Evolutionary conservation across 257 asterid genomes (phyloP).

Genomic region (Mentha longifolia): DNA sequence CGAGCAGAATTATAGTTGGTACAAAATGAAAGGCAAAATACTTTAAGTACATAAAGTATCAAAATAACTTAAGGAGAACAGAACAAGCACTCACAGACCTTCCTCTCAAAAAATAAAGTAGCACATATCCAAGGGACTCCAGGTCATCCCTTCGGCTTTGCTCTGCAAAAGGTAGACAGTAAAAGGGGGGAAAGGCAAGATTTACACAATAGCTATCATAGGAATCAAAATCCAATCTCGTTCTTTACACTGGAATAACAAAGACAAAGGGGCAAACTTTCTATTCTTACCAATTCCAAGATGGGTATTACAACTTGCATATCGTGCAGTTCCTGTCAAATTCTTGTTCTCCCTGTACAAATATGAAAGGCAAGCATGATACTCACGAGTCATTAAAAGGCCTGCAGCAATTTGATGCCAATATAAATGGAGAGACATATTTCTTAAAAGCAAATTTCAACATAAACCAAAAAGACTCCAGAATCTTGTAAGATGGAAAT

Average conservation of each 20-base stretch:
- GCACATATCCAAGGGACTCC: slow-evolving; percentile 96
- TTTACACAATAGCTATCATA: slow-evolving; percentile 23
- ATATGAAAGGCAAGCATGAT: slow-evolving; percentile 26
- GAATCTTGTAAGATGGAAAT: background rate
- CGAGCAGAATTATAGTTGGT: slow-evolving; percentile 41
- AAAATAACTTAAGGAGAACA: slow-evolving; percentile 19
- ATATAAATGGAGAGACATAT: slow-evolving; percentile 15
- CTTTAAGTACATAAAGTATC: background rate
- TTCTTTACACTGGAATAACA: slow-evolving; percentile 11
- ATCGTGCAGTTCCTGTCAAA: slow-evolving; percentile 96
- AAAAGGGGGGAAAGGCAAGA: background rate
- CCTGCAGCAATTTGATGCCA: slow-evolving; percentile 19
- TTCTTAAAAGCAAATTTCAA: slow-evolving; percentile 14
- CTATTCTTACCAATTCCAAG: slow-evolving; percentile 81
- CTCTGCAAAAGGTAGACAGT: slow-evolving; percentile 51
- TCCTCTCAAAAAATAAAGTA: slow-evolving; percentile 93
- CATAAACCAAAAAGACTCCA: slow-evolving; percentile 6
- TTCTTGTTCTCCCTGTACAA: slow-evolving; percentile 85
- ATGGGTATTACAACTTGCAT: slow-evolving; percentile 98
- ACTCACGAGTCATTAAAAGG: slow-evolving; percentile 16
- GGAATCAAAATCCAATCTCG: slow-evolving; percentile 1
- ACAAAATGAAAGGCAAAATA: slow-evolving; percentile 28
- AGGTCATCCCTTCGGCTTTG: slow-evolving; percentile 97
- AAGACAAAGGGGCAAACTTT: slow-evolving; percentile 25
- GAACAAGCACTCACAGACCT: slow-evolving; percentile 51